phyloP scores from a whole-genome alignment of 106 monocot species.

The Platanthera guangdongensis region DNA sequence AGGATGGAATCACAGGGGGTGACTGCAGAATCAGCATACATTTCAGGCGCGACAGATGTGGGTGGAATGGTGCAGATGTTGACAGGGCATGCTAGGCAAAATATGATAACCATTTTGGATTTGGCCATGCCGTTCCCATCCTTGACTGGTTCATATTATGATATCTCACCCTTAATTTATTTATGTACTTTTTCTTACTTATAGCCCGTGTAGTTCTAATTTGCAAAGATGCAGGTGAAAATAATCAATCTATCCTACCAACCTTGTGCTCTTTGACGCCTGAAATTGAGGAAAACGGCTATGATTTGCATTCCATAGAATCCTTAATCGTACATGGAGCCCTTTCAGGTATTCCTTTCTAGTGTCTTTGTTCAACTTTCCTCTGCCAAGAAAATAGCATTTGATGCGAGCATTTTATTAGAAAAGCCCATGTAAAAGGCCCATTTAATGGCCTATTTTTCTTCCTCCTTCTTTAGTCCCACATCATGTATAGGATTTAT shows the following conservation, averaged over 20 bases:
- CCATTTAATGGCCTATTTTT: too few species aligned
- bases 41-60: constrained; percentile 52
- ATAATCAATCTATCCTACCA: constrained; percentile 26
- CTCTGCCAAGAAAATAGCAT: not conserved
- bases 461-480: too few species aligned
- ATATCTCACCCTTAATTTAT: not conserved
- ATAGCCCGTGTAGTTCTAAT: not conserved
- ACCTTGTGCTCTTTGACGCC: constrained; percentile 58
- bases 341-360: constrained; percentile 40
- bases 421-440: too few species aligned
- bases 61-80: constrained; percentile 47
- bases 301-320: constrained; percentile 58
- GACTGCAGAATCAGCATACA: constrained; percentile 18
- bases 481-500: too few species aligned
- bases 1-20: constrained; percentile 48
- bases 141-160: constrained; percentile 44
- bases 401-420: not conserved
- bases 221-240: constrained; percentile 25
- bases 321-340: constrained; percentile 61
- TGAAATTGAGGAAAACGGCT: constrained; percentile 52
- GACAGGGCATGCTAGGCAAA: constrained; percentile 63
- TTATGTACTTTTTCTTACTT: not conserved
- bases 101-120: constrained; percentile 65
- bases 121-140: constrained; percentile 69
- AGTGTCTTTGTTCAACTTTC: not conserved